phyloP scores from a whole-genome alignment of 352 stramenopile species.

The Phytophthora sp. region DNA sequence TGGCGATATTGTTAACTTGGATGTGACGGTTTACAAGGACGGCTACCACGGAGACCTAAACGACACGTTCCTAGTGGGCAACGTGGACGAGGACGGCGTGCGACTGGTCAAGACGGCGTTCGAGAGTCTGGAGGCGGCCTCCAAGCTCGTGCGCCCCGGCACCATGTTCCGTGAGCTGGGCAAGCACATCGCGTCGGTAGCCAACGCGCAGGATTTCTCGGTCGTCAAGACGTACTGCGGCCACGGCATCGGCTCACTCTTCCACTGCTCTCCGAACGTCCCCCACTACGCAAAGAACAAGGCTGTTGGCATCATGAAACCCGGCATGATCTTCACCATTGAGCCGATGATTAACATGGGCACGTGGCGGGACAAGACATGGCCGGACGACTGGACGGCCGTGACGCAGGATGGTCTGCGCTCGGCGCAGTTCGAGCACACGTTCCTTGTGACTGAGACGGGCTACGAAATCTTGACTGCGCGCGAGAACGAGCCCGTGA shows the following conservation, averaged over 20 bases:
- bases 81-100: conserved; percentile 93
- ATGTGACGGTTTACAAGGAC: conserved; percentile 97
- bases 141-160: conserved; percentile 93
- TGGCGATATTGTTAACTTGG: conserved; percentile 99
- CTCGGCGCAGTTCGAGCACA: conserved; percentile 98
- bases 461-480: conserved; percentile 98
- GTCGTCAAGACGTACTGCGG: conserved; percentile 98
- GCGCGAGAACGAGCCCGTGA: conserved; percentile 84
- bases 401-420: conserved; percentile 95
- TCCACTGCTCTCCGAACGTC: conserved; percentile 97
- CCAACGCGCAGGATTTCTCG: conserved; percentile 87
- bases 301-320: conserved; percentile 96
- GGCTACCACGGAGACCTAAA: conserved; percentile 98
- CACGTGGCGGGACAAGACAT: conserved; percentile 91
- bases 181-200: conserved; percentile 92
- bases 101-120: conserved; percentile 95
- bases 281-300: conserved; percentile 99
- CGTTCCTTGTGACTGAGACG: conserved; percentile 97
- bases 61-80: conserved; percentile 98
- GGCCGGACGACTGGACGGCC: conserved; percentile 98
- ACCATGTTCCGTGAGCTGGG: conserved; percentile 97
- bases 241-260: conserved; percentile 97
- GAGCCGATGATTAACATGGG: conserved; percentile 99
- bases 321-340: conserved; percentile 99
- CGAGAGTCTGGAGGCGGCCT: conserved; percentile 88